A percentile compares a stretch with the other conserved stretches of the same genome.
Evolutionary conservation across 139 green algal genomes (phyloP).

Genomic region (Tetratostichococcus sp.): DNA sequence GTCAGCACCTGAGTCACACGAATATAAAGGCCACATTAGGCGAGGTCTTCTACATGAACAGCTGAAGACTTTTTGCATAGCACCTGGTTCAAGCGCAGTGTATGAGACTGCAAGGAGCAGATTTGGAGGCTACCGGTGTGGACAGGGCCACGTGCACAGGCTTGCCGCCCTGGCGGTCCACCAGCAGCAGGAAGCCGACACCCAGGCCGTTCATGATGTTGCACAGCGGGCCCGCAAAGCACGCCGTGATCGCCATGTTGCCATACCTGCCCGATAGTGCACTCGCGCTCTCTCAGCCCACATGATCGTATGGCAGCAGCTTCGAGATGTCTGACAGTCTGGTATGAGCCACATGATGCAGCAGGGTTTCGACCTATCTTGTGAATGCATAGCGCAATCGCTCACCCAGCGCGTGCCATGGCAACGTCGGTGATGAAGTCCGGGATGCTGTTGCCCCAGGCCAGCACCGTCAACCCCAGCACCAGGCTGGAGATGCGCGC

Average conservation of each 20-base stretch:
- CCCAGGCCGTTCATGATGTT: slow-evolving; percentile 80
- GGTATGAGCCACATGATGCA: too few species aligned
- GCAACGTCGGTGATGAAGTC: slow-evolving; percentile 78
- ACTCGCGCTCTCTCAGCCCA: slow-evolving; percentile 30
- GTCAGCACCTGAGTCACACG: too few species aligned
- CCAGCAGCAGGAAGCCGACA: slow-evolving; percentile 51
- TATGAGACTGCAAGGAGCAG: too few species aligned
- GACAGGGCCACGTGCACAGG: background rate
- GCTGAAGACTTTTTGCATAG: too few species aligned
- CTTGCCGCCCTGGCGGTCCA: slow-evolving; percentile 26
- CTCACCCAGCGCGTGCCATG: slow-evolving; percentile 50
- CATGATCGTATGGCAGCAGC: too few species aligned
- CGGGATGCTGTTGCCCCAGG: slow-evolving; percentile 85
- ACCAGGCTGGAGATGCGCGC: slow-evolving; percentile 47
- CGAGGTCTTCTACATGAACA: too few species aligned
- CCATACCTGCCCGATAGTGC: slow-evolving; percentile 4
- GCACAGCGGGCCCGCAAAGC: slow-evolving; percentile 87
- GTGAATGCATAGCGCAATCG: too few species aligned
- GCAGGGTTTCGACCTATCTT: too few species aligned
- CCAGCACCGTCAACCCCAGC: slow-evolving; percentile 82
- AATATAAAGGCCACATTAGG: too few species aligned
- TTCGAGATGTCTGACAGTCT: too few species aligned
- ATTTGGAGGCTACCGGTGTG: too few species aligned
- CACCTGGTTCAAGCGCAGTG: too few species aligned
- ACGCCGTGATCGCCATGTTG: slow-evolving; percentile 86